Evolutionary conservation across 768 basidiomycete species (phyloP), one percentile per base, ranked within the genome.

Genomic region (Hirschioporus abietinus): DNA sequence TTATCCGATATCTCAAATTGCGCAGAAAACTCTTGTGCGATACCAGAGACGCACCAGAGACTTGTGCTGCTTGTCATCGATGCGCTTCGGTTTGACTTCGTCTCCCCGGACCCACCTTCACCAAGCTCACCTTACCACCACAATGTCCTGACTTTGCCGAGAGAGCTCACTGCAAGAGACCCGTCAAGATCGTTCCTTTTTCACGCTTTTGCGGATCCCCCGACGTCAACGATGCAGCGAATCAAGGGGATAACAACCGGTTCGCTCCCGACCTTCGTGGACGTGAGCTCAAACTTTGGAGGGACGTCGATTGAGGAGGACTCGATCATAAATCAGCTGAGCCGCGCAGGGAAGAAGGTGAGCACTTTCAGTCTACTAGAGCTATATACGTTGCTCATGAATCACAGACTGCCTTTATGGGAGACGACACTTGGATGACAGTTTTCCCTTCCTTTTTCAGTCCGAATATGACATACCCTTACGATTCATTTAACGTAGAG

Each of bases 401-500:
- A 63, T 65, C 58, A 67, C 80, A 91, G 84, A 78, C 93, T 64
- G 93, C 91, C 0, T 91, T 98, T 74, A 93, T 93, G 88, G 96
- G 97, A 0, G 96, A 99, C 72, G 95, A 99, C 75, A 99, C 97
- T 0, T 99, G 97, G 97, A 86, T 91, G 76, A 85, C 88, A 0
- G 85, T 96, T 15, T 99, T 95, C 73, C 93, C 96, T 0, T 78
- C 84, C 64, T 78, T 86, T 5, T 95, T 98, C 70, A 25, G 25
- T 23, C 75, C 80, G 17, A 88, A 92, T 72, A 87, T 91, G 81
- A 82, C 90, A 0, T 90, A 87, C 73, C 90, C 96, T 0, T 99
- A 88, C 74, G 96, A 97, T 76, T 97, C 95, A 0, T 99, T 99
- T 83, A 95, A 99, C 76, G 97, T 99, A 67, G 97, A 99, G 76